Evolutionary conservation across 345 rosid species (phyloP).

Genomic region (Chamaenerion angustifolium): DNA sequence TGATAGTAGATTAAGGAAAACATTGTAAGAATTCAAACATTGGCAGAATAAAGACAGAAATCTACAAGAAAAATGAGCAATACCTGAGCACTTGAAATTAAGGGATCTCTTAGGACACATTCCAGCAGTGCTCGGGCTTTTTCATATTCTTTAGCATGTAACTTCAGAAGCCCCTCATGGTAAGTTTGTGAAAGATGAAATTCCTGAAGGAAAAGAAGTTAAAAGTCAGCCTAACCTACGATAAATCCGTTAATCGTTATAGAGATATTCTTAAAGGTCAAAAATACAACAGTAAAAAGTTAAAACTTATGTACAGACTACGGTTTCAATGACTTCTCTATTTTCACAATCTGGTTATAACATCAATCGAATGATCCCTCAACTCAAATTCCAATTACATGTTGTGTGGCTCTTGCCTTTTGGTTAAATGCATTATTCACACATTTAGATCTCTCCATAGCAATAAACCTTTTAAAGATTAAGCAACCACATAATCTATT

Average conservation of each 20-base stretch:
- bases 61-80: slow-evolving; percentile 1
- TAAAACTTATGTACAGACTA: neutral
- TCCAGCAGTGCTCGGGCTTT: slow-evolving; percentile 68
- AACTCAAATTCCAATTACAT: no score
- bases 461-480: no score
- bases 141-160: slow-evolving; percentile 77
- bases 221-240: neutral
- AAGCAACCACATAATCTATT: no score
- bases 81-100: slow-evolving; percentile 63
- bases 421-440: no score
- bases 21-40: neutral
- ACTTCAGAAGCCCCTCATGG: slow-evolving; percentile 78
- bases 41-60: neutral
- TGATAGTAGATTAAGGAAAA: slow-evolving; percentile 15
- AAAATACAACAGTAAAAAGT: neutral
- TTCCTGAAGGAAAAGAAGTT: slow-evolving; percentile 35
- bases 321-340: neutral
- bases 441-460: no score
- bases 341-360: no score
- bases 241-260: neutral
- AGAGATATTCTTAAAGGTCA: neutral
- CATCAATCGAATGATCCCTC: no score
- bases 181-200: slow-evolving; percentile 84
- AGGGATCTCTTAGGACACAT: slow-evolving; percentile 72
- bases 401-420: no score